Conservation (phyloP, 495 filamentous ascomycete genomes). For the Filosporella fistucella region DNA sequence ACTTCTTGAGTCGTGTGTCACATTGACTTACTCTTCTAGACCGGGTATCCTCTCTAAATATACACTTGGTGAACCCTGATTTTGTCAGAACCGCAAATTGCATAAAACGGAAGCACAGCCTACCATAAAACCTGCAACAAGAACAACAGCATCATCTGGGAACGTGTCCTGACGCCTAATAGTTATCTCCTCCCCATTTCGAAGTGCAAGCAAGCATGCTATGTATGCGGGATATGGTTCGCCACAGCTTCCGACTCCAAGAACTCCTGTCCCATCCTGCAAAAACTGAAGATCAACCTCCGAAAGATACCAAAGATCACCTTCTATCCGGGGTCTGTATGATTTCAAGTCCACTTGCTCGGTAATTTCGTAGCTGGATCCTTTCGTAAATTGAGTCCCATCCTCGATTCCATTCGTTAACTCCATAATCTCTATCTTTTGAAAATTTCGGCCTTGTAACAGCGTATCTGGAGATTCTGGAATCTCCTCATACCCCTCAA, state of each 20-base stretch:
- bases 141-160: constrained; percentile 39
- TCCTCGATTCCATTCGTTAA: constrained; percentile 73
- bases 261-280: constrained; percentile 53
- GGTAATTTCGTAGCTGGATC: constrained; percentile 16
- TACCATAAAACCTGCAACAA: constrained; percentile 40
- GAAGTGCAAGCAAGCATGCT: constrained; percentile 38
- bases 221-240: constrained; percentile 45
- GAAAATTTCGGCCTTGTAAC: constrained; percentile 41
- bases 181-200: constrained; percentile 40
- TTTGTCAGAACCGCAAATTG: constrained; percentile 31
- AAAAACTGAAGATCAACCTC: constrained; percentile 55
- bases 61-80: constrained; percentile 47
- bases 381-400: constrained; percentile 6
- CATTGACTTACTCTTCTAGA: constrained; percentile 44
- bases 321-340: constrained; percentile 45
- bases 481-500: constrained; percentile 14
- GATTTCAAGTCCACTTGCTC: constrained; percentile 35
- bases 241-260: constrained; percentile 58
- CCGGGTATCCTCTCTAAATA: constrained; percentile 47
- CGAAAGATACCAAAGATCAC: constrained; percentile 49
- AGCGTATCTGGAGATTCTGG: neutral
- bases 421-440: constrained; percentile 94
- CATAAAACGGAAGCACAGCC: constrained; percentile 31
- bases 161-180: constrained; percentile 43
- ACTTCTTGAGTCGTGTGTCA: constrained; percentile 17